Conservation (phyloP, 2,329 filamentous ascomycete species). For the Metarhizium guizhouense region DNA sequence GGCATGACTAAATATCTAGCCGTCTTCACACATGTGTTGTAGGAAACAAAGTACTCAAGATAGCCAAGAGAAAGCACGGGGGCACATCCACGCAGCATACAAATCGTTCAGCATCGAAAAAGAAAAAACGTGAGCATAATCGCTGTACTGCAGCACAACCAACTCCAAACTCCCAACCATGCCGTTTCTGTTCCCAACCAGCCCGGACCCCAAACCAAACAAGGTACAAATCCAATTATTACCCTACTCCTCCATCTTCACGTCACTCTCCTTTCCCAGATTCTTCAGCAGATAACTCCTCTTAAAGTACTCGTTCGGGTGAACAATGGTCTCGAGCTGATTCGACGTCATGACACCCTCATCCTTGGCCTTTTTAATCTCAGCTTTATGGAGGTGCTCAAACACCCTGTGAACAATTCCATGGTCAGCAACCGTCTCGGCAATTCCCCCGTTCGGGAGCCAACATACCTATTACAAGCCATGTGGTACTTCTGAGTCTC, state of each 20-base stretch:
- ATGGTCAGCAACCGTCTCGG: no score
- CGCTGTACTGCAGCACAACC: neutral
- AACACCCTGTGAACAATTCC: conserved; percentile 54
- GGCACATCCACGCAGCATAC: no score
- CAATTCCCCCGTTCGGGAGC: neutral
- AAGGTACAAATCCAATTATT: neutral
- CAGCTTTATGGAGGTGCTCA: conserved; percentile 71
- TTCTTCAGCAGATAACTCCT: conserved; percentile 85
- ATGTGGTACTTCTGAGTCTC: conserved; percentile 85
- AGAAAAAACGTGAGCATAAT: neutral
- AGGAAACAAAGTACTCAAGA: no score
- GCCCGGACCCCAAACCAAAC: neutral
- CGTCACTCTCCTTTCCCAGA: conserved; percentile 47
- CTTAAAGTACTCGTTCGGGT: conserved; percentile 98
- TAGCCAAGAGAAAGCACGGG: no score
- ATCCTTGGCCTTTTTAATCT: conserved; percentile 69
- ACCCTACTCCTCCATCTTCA: conserved; percentile 47
- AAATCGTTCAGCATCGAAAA: no score
- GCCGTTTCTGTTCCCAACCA: conserved; percentile 6
- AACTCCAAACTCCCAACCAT: conserved; percentile 14
- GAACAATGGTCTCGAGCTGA: conserved; percentile 88
- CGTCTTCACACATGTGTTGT: neutral
- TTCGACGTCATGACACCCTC: conserved; percentile 61
- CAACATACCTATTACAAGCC: conserved; percentile 76
- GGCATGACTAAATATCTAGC: no score